These are phyloP conservation scores for Saccharomycopsis fibuligera DNA, from an alignment of 805 yeast genomes.

Conservation along the genomic window DNA sequence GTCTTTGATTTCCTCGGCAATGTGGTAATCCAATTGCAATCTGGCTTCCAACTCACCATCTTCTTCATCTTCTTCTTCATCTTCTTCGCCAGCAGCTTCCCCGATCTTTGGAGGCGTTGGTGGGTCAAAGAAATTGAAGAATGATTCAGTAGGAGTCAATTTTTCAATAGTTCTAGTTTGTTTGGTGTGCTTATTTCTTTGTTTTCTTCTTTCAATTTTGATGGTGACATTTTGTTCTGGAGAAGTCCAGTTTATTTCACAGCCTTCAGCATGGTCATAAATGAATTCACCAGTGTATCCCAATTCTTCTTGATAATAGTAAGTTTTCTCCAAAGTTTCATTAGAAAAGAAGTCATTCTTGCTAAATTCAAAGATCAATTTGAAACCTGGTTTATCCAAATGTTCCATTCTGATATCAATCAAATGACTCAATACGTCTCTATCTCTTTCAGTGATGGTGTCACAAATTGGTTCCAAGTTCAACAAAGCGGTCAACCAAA, in stretches of 20 bases:
- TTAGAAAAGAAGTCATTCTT: conserved; percentile 74
- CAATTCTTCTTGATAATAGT: conserved; percentile 87
- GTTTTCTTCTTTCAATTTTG: conserved; percentile 87
- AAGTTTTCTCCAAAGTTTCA: conserved; percentile 69
- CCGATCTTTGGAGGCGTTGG: conserved; percentile 63
- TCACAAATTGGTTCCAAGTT: conserved; percentile 77
- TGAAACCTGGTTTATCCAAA: conserved; percentile 81
- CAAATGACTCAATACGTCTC: conserved; percentile 68
- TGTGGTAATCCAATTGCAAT: conserved; percentile 86
- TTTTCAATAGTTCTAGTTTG: conserved; percentile 95
- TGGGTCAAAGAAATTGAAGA: conserved; percentile 93
- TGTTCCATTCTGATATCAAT: conserved; percentile 72
- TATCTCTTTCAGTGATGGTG: conserved; percentile 83
- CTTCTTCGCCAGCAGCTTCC: conserved; percentile 55
- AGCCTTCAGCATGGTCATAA: conserved; percentile 94
- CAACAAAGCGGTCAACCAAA: conserved; percentile 95
- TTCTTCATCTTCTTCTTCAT: conserved; percentile 57
- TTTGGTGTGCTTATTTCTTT: conserved; percentile 92
- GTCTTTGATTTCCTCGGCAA: conserved; percentile 95
- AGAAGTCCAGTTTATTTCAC: conserved; percentile 74
- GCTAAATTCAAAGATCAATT: conserved; percentile 74
- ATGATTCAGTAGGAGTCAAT: conserved; percentile 88
- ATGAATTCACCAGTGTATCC: conserved; percentile 95
- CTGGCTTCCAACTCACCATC: conserved; percentile 74
- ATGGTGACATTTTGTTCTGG: conserved; percentile 81